These are phyloP conservation scores for Odontarrhena argentea DNA, from an alignment of 345 rosid species.

Conservation along the genomic window DNA sequence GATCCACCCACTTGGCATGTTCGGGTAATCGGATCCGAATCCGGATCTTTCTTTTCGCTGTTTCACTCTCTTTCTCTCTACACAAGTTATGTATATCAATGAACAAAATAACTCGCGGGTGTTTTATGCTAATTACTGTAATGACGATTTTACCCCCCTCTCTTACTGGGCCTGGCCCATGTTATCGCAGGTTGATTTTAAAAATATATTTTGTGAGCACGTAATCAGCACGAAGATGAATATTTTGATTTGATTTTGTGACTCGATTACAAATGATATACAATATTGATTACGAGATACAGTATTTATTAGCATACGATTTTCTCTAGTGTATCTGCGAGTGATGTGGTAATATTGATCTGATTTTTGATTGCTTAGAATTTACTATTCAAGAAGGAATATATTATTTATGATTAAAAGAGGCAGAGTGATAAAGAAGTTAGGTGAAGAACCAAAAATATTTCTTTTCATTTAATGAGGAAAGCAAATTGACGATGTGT, in stretches of 20 bases:
- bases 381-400: conserved; percentile 6
- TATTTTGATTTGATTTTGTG: not conserved
- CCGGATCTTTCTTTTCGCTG: too few relatives aligned
- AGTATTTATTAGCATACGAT: not conserved
- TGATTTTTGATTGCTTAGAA: not conserved
- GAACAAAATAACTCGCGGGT: conserved; percentile 21
- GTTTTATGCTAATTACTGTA: conserved; percentile 6
- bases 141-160: conserved; percentile 1
- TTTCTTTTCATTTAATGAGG: conserved; percentile 27
- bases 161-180: conserved; percentile 31
- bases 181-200: not conserved
- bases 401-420: not conserved
- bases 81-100: not conserved
- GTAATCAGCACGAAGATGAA: not conserved
- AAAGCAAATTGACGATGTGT: conserved; percentile 38
- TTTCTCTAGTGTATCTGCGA: not conserved
- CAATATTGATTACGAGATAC: not conserved
- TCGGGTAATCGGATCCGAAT: conserved; percentile 36
- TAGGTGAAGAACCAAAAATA: conserved; percentile 28
- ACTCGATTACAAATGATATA: not conserved
- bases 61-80: not conserved
- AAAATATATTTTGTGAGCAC: not conserved
- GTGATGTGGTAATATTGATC: not conserved
- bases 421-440: conserved; percentile 26
- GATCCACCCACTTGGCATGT: conserved; percentile 76